Evolutionary conservation across 2,329 filamentous ascomycete species (phyloP), one percentile per base, ranked within the genome.

Genomic region (Biscogniauxia sp.): DNA sequence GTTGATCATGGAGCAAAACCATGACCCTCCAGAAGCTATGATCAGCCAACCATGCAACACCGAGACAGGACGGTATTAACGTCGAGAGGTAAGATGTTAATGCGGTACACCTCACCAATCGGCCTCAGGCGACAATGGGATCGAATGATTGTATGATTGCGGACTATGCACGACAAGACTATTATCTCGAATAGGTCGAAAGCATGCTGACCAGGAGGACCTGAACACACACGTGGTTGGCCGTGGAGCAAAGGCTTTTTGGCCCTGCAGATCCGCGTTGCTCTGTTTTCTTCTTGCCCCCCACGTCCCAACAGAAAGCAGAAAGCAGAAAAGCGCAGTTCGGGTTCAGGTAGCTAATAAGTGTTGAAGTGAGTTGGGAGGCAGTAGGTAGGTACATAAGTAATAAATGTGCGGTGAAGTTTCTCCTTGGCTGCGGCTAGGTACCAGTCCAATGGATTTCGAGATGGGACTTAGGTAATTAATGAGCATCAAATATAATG

Each of bases 1-100:
- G 73, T 20, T 32, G 53, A 25, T 53, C 28, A 17, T 26, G 55
- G 7, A 63, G 20, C 9, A 37, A n/a, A 20, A 32, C 4, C 28
- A 32, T 32, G 28, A 56, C 49, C 26, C 13, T 19, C 17, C 1
- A 13, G 37, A 45, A 45, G 37, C 37, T 45, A 45, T 32, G 37
- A 45, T 6, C 15, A n/a, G 5, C 37, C 11, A 45, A 45, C 9
- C 32, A 37, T 7, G 13, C 13, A 15, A 37, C 3, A 7, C 32
- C 32, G 32, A 37, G 32, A 37, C 9, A 37, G 32, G 23, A 23
- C 23, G 23, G 23, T 15, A 15, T 37, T 2, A 11, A 15, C 2
- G 32, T 37, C 9, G 9, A 37, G 13, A 37, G 2, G 23, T 5
- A n/a, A 11, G 37, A 45, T 45, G 15, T 45, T 45, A 45, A 45